Percentiles rank a stretch among this genome's conserved stretches.
Evolutionary conservation across 257 asterid species (phyloP).

Genomic region (Perilla frutescens): DNA sequence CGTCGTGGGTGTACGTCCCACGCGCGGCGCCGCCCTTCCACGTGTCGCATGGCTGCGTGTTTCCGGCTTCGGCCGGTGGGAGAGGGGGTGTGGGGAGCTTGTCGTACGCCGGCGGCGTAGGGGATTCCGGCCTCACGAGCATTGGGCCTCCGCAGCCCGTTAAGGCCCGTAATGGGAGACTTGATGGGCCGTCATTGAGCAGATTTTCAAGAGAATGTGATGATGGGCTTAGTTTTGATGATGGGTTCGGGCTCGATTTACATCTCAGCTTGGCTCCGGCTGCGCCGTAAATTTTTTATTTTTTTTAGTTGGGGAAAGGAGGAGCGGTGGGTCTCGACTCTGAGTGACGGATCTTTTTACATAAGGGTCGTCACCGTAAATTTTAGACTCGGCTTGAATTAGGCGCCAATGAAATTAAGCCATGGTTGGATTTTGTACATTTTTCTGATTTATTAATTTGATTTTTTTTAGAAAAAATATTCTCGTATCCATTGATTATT

Average conservation of each 20-base stretch:
- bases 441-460: constrained; percentile 56
- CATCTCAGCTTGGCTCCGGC: constrained; percentile 96
- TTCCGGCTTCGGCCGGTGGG: constrained; percentile 52
- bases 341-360: no score
- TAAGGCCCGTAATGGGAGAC: constrained; percentile 59
- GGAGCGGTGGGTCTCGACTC: no score
- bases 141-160: constrained; percentile 64
- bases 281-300: constrained; percentile 51
- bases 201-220: constrained; percentile 58
- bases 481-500: constrained; percentile 17
- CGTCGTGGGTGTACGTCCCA: constrained; percentile 79
- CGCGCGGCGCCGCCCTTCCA: constrained; percentile 74
- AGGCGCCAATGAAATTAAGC: constrained; percentile 29
- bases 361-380: constrained; percentile 43
- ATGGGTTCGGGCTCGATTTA: constrained; percentile 78
- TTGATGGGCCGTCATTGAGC: constrained; percentile 78
- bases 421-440: constrained; percentile 50
- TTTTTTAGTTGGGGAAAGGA: no score
- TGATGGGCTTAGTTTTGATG: constrained; percentile 72
- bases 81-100: constrained; percentile 55
- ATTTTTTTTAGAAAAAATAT: constrained; percentile 35
- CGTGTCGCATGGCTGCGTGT: constrained; percentile 76
- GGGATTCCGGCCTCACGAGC: constrained; percentile 54
- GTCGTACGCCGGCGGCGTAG: constrained; percentile 55
- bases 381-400: background rate